Conservation (phyloP, 2,329 filamentous ascomycete genomes). For the Dactylellina parvicollis region DNA sequence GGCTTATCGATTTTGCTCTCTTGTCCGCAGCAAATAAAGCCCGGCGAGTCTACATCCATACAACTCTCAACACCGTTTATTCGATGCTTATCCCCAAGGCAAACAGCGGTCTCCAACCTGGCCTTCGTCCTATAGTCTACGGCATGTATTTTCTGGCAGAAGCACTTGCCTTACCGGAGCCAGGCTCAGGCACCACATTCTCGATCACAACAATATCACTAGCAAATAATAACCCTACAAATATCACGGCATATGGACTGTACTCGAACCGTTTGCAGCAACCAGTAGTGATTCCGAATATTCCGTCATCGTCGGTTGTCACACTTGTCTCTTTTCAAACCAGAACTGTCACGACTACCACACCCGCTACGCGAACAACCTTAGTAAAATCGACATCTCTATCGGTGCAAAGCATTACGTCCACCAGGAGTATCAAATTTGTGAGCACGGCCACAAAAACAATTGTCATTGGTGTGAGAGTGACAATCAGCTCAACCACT, state of each 20-base stretch:
- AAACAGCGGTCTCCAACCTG: not conserved
- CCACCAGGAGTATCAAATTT: not conserved
- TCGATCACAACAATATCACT: not conserved
- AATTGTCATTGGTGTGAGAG: not conserved
- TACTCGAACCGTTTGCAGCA: conserved; percentile 14
- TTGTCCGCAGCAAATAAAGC: conserved; percentile 61
- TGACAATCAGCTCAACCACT: too few species aligned
- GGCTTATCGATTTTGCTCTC: conserved; percentile 61
- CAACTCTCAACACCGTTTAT: conserved; percentile 11
- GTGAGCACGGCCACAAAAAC: not conserved
- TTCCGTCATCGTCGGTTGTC: too few species aligned
- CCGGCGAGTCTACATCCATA: conserved; percentile 60
- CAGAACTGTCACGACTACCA: too few species aligned
- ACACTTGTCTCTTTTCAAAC: too few species aligned
- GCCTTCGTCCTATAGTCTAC: conserved; percentile 14
- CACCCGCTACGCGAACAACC: not conserved
- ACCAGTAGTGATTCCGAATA: too few species aligned
- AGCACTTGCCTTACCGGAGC: conserved; percentile 10
- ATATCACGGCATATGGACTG: conserved; percentile 17
- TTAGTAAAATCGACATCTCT: too few species aligned
- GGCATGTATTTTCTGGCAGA: conserved; percentile 30
- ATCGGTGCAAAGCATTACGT: not conserved
- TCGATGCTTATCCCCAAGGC: conserved; percentile 1
- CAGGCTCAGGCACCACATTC: conserved; percentile 6
- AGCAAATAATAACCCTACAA: not conserved